Conservation (phyloP, 2,329 filamentous ascomycete genomes). For the Podosphaera leucotricha region DNA sequence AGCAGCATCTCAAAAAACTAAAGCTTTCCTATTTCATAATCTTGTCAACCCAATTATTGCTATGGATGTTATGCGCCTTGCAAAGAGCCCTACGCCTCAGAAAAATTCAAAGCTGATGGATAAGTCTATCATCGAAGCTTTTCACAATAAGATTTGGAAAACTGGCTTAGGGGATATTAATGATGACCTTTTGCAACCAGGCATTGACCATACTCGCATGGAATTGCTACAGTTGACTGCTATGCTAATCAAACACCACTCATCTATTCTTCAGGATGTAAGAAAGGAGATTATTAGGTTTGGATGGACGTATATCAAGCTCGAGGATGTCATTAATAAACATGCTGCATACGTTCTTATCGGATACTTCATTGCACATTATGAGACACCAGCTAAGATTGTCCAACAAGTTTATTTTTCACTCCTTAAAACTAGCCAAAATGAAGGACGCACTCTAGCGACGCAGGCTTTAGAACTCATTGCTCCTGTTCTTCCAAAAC, state of each 20-base stretch:
- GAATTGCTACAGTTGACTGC: constrained; percentile 88
- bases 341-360: constrained; percentile 94
- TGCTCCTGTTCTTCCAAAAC: constrained; percentile 77
- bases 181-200: constrained; percentile 63
- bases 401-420: constrained; percentile 87
- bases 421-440: constrained; percentile 76
- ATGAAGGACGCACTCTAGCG: constrained; percentile 75
- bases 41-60: constrained; percentile 90
- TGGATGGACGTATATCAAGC: constrained; percentile 89
- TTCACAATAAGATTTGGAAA: constrained; percentile 87
- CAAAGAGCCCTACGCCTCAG: constrained; percentile 30
- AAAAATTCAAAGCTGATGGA: constrained; percentile 57
- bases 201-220: constrained; percentile 88
- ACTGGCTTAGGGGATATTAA: constrained; percentile 59
- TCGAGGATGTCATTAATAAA: constrained; percentile 99
- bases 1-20: constrained; percentile 62
- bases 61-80: constrained; percentile 80
- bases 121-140: constrained; percentile 62
- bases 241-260: constrained; percentile 85
- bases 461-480: constrained; percentile 87
- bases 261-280: constrained; percentile 65
- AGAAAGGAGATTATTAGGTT: constrained; percentile 98
- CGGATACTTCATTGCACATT: constrained; percentile 90
- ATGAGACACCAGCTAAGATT: constrained; percentile 90
- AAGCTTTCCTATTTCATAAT: constrained; percentile 77